Percentiles rank a stretch among this genome's conserved stretches.
Conservation (phyloP, 2,329 filamentous ascomycete species). For the Arthrobotrys pseudoclavata region DNA sequence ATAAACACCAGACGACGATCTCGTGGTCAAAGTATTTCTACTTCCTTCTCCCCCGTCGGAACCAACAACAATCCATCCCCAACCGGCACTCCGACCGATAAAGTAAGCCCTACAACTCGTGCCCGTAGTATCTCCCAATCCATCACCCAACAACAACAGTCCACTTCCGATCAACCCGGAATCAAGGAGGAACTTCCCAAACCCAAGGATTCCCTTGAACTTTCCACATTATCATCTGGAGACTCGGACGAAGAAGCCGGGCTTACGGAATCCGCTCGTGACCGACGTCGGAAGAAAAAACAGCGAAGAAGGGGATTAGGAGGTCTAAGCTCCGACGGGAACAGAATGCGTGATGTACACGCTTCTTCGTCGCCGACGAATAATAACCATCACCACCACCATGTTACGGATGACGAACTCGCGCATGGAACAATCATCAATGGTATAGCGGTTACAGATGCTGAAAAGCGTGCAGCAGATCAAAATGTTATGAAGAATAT, state of each 20-base stretch:
- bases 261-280: slow-evolving; percentile 75
- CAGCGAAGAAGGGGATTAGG: slow-evolving; percentile 46
- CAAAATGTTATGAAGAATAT: slow-evolving; percentile 78
- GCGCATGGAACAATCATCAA: slow-evolving; percentile 56
- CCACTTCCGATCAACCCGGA: slow-evolving; percentile 31
- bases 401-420: slow-evolving; percentile 44
- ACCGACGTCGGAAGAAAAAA: slow-evolving; percentile 77
- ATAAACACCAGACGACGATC: slow-evolving; percentile 46
- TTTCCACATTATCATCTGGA: slow-evolving; percentile 53
- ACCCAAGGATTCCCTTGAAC: slow-evolving; percentile 43
- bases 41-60: slow-evolving; percentile 45
- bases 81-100: slow-evolving; percentile 46
- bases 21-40: slow-evolving; percentile 57
- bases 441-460: slow-evolving; percentile 69
- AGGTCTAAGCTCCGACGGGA: slow-evolving; percentile 69
- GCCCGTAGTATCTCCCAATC: slow-evolving; percentile 46
- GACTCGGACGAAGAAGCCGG: slow-evolving; percentile 84
- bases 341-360: slow-evolving; percentile 74
- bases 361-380: slow-evolving; percentile 72
- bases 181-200: slow-evolving; percentile 21
- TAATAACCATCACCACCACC: slow-evolving; percentile 67
- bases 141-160: slow-evolving; percentile 20
- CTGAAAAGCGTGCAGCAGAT: slow-evolving; percentile 82
- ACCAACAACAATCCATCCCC: slow-evolving; percentile 31
- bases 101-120: slow-evolving; percentile 40